Base-by-base conservation (phyloP, 2,329 filamentous ascomycete species). In the Atkinsonella texensis region DNA sequence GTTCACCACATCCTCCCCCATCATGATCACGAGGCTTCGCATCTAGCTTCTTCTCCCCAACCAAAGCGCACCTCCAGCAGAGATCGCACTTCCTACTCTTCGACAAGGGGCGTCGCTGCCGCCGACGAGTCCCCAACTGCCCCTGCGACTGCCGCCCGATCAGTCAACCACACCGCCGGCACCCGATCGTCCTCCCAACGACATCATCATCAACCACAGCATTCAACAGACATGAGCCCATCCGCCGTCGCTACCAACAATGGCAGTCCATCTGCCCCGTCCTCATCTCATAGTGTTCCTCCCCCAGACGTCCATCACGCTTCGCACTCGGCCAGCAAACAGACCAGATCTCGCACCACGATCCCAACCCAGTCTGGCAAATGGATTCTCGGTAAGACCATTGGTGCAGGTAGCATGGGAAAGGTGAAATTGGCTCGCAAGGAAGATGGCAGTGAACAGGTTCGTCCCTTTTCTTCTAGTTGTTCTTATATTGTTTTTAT, bases 391-490 rank as follows among this genome's bases (percentile, higher is more conserved):
- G 91, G 91, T 54, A 97, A 97, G 75, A 97, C 93, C 3, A 93
- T 98, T 62, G 93, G 93, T 54, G 89, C 90, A 50, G 93, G 93
- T 48, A 97, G 91, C 68, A 98, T 98, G 93, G 93, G 93, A 57
- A 97, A 97, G 69, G 93, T 98, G 56, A 97, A 97, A 72, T 75
- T 98, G 58, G 93, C 93, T 23, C 87, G 87, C 61, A 94, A 94
- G 68, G 79, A 85, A 59, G 90, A 95, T 62, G 87, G 87, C 18
- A 87, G 85, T 60, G 93, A 97, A 73, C 87, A 96, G 81, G 89
- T 90, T 71, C 61, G 76, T 70, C 8, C 15, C 33, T 23, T 7
- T 18, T 15, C 17, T 15, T 12, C 3, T 33, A 17, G 31, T 15
- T 40, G 11, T 49, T 23, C 35, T 17, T 33, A 43, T 38, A 18